Evolutionary conservation across 768 basidiomycete genomes (phyloP), one percentile per base, ranked within the genome.

Genomic region (Artomyces pyxidatus): DNA sequence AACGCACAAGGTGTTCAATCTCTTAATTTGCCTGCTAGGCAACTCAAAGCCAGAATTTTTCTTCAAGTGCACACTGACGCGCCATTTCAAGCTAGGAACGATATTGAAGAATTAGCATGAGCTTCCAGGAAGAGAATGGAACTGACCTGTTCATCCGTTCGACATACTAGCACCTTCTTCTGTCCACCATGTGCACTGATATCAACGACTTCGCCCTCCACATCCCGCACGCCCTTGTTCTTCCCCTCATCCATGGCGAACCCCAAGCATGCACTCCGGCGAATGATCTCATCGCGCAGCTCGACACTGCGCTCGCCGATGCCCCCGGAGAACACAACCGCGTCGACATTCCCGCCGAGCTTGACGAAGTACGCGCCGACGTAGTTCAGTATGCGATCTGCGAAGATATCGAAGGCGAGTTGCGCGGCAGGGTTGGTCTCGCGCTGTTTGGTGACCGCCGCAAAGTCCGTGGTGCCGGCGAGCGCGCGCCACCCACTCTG

Each of bases 281-380:
- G 63, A 3, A 73, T 72, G 16, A 94, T 69, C 17, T 77, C 76
- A 35, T 66, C 61, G 37, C 92, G 67, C 47, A 97, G 65, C 55
- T 77, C 72, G 16, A 65, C 68, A 51, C 81, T 78, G 55, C 72
- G 74, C 65, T 96, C 93, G 0, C 93, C 93, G 45, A 96, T 89
- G 0, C 91, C 91, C 3, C 92, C 91, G 0, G 87, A 75, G 62
- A 94, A 92, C 11, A 93, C 86, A 37, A 94, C 59, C 1, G 84
- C 90, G 61, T 92, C 85, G 10, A 92, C 76, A 22, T 71, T 51
- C 14, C 77, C 77, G 27, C 71, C 72, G 21, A 92, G 75, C 61
- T 87, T 84, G 56, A 89, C 68, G 56, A 83, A 78, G 63, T 90
- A 92, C 41, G 80, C 73, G 6, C 85, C 89, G 40, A 89, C 63